Evolutionary conservation across 75 land plant species (phyloP), one percentile per base, ranked within the genome.

Genomic region (Larix kaempferi): DNA sequence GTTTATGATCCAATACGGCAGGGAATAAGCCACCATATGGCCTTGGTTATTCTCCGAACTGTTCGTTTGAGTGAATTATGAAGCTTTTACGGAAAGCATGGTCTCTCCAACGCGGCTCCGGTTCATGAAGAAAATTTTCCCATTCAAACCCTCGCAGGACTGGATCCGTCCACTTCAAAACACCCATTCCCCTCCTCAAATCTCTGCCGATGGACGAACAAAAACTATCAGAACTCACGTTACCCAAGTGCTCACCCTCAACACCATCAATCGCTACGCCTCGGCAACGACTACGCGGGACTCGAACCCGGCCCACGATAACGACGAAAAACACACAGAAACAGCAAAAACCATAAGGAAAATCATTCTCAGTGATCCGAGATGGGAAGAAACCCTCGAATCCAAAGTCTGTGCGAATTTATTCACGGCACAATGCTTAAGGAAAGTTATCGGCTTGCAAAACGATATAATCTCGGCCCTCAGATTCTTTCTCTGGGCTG

Each of bases 291-390:
- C 19, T 44, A 22, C 71, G 3, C 71, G 21, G 22, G 49, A 16
- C 19, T 37, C 73, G 52, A 69, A 21, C 22, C 73, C n/a, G 54
- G 52, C 13, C 10, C 52, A 17, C 35, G 52, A 69, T 10, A 3
- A 69, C 7, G 73, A 69, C 54, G 73, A 69, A 69, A 69, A 69
- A 41, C 41, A 21, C 41, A 41, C n/a, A 41, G 73, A 69, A 37
- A 21, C 60, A 1, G 60, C 60, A 49, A 49, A 49, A 49, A 49
- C 54, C 54, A 49, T 49, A 17, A 19, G 6, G 19, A 5, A 58
- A 58, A 19, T 19, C n/a, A 58, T 58, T 17, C n/a, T 0, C 6
- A 58, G 60, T 19, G 16, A 58, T 6, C n/a, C 60, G 19, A 58
- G 60, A 58, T 58, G 60, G 60, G 60, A 58, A 58, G 22, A 58